Evolutionary conservation across 257 asterid genomes (phyloP).

Genomic region (Salvia miltiorrhiza): DNA sequence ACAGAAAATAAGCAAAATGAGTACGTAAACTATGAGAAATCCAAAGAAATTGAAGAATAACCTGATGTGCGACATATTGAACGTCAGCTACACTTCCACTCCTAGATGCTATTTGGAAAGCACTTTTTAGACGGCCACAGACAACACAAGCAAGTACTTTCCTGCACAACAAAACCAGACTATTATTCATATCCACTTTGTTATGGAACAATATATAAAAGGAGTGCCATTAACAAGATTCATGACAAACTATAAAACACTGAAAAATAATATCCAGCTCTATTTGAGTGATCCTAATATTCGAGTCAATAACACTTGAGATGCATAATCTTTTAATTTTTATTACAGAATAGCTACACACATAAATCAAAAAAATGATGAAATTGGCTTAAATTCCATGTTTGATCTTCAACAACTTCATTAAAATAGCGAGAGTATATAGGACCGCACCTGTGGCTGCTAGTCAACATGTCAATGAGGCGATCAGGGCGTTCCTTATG

Average conservation of each 20-base stretch:
- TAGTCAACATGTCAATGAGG: constrained; percentile 94
- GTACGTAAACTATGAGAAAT: neutral
- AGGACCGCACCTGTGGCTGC: constrained; percentile 73
- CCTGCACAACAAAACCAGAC: constrained; percentile 47
- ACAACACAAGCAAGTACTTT: constrained; percentile 97
- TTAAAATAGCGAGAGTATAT: neutral
- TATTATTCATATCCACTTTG: constrained; percentile 19
- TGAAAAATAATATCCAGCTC: neutral
- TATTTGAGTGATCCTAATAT: neutral
- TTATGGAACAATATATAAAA: neutral
- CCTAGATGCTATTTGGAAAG: constrained; percentile 94
- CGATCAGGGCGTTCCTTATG: constrained; percentile 99
- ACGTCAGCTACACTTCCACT: constrained; percentile 99
- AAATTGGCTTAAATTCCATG: neutral
- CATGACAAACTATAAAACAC: neutral
- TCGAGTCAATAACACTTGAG: neutral
- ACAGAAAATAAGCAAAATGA: too few species aligned
- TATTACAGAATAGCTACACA: neutral
- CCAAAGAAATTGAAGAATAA: constrained; percentile 27
- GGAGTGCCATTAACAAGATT: neutral
- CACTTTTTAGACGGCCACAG: constrained; percentile 96
- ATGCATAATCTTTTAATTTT: neutral
- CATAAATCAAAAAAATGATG: constrained; percentile 4
- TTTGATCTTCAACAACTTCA: neutral
- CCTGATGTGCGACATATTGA: constrained; percentile 99